Conservation (phyloP, 2,329 filamentous ascomycete species). For the Pestalotiopsis sp. region DNA sequence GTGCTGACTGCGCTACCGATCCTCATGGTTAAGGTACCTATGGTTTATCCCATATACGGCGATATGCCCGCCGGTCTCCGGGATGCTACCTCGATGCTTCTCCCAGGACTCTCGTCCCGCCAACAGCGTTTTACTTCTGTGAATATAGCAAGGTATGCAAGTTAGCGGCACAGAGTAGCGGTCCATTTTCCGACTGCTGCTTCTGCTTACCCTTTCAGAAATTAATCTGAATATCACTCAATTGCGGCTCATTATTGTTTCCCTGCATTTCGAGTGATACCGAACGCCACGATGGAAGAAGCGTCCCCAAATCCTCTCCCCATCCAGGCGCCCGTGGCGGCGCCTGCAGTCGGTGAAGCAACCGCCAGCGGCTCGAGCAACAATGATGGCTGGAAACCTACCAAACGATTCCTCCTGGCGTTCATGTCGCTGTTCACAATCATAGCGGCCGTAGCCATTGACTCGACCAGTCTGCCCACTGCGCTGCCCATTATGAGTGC, state of each 20-base stretch:
- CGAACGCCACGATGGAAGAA: not conserved
- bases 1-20: not conserved
- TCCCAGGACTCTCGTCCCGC: not conserved
- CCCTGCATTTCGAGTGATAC: not conserved
- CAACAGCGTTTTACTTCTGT: not conserved
- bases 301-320: not conserved
- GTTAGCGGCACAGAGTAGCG: not conserved
- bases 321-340: not conserved
- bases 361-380: not conserved
- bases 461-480: slow-evolving; percentile 67
- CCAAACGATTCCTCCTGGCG: slow-evolving; percentile 44
- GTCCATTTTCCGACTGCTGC: not conserved
- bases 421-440: slow-evolving; percentile 56
- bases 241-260: not conserved
- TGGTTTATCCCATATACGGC: not conserved
- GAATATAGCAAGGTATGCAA: not conserved
- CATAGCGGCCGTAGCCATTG: slow-evolving; percentile 64
- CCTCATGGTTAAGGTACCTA: not conserved
- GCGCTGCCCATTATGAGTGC: slow-evolving; percentile 58
- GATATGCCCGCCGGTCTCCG: not conserved
- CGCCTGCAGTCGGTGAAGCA: not conserved
- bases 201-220: not conserved
- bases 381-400: slow-evolving; percentile 26
- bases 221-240: not conserved
- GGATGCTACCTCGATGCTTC: not conserved